phyloP scores from a whole-genome alignment of 2,329 filamentous ascomycete species.

The Ampelomyces quisqualis region DNA sequence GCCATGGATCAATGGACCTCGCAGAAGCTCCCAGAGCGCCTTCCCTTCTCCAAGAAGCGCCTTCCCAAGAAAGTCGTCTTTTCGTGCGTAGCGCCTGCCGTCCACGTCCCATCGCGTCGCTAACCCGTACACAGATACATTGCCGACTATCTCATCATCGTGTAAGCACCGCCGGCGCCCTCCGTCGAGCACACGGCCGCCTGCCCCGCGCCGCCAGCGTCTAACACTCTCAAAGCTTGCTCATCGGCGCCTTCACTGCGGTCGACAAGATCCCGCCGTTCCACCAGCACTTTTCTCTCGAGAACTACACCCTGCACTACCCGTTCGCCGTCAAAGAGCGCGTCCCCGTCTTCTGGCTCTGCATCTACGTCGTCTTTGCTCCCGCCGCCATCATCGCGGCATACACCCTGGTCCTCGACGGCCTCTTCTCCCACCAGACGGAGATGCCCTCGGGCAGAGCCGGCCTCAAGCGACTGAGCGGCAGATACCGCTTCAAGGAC shows the following conservation, averaged over 20 bases:
- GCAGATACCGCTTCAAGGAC: constrained; percentile 55
- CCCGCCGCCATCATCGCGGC: constrained; percentile 55
- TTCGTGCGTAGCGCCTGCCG: constrained; percentile 47
- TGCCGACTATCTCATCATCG: constrained; percentile 60
- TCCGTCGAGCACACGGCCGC: constrained; percentile 36
- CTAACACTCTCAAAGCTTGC: constrained; percentile 46
- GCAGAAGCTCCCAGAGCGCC: constrained; percentile 47
- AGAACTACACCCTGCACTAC: constrained; percentile 59
- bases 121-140: constrained; percentile 52
- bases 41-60: constrained; percentile 57
- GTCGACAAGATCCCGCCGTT: constrained; percentile 57
- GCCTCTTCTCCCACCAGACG: constrained; percentile 56
- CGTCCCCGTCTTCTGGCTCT: constrained; percentile 53
- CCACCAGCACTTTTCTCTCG: constrained; percentile 59
- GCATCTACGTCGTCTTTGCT: constrained; percentile 52
- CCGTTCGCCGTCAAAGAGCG: constrained; percentile 59
- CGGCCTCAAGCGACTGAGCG: constrained; percentile 43
- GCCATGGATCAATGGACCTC: constrained; percentile 40
- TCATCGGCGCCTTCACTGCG: constrained; percentile 54
- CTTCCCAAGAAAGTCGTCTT: constrained; percentile 54
- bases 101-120: background rate
- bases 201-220: constrained; percentile 18
- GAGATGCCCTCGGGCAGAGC: constrained; percentile 28
- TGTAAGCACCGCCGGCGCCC: constrained; percentile 46
- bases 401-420: constrained; percentile 60